phyloP scores from a whole-genome alignment of 257 asterid species.

The Plantago ovata region DNA sequence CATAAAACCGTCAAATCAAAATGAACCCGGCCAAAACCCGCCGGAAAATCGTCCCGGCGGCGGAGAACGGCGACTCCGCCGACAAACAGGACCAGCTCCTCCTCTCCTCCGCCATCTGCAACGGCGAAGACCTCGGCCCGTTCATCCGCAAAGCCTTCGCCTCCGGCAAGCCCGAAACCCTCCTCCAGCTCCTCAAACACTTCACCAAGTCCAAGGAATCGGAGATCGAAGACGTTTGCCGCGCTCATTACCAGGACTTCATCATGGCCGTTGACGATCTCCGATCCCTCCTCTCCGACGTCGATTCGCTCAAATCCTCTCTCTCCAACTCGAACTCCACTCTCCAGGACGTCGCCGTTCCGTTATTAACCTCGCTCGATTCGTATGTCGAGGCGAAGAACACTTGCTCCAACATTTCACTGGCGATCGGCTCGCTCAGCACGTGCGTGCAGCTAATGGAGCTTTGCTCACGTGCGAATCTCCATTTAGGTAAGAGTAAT shows the following conservation, averaged over 20 bases:
- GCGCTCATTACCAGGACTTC: slow-evolving; percentile 95
- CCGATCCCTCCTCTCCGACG: slow-evolving; percentile 90
- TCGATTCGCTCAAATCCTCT: slow-evolving; percentile 82
- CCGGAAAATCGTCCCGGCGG: slow-evolving; percentile 71
- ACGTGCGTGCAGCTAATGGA: slow-evolving; percentile 58
- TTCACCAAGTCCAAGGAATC: slow-evolving; percentile 80
- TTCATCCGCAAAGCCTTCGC: slow-evolving; percentile 80
- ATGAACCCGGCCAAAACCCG: slow-evolving; percentile 67
- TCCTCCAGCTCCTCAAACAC: slow-evolving; percentile 70
- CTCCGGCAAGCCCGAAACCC: slow-evolving; percentile 84
- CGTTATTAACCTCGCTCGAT: slow-evolving; percentile 72
- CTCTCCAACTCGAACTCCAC: slow-evolving; percentile 62
- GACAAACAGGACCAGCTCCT: slow-evolving; percentile 92
- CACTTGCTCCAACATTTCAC: slow-evolving; percentile 56
- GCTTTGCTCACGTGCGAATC: slow-evolving; percentile 72
- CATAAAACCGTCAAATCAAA: slow-evolving; percentile 3
- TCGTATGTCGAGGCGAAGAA: slow-evolving; percentile 71
- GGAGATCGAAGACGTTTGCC: slow-evolving; percentile 94
- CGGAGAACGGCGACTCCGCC: slow-evolving; percentile 65
- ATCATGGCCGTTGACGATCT: slow-evolving; percentile 95
- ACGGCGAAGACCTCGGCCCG: slow-evolving; percentile 90
- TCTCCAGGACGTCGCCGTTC: slow-evolving; percentile 82
- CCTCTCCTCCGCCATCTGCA: slow-evolving; percentile 80
- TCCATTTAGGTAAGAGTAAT: slow-evolving; percentile 48
- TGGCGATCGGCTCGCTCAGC: slow-evolving; percentile 63